Base-by-base conservation (phyloP, 2,329 filamentous ascomycete genomes). In the Fonsecaea multimorphosa region DNA sequence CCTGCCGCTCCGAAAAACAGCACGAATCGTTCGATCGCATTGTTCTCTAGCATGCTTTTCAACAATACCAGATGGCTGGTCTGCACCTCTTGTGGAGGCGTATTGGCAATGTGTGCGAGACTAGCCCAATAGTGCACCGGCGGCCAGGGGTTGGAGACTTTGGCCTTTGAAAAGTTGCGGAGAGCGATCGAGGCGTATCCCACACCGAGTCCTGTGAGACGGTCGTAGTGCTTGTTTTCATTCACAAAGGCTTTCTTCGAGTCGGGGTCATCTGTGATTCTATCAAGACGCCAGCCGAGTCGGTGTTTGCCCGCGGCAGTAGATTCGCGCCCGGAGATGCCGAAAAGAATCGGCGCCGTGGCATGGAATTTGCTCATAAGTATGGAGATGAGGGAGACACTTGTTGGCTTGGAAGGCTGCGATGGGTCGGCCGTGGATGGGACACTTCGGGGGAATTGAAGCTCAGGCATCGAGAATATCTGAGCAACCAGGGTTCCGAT, bases 331-430 rank as follows among this genome's bases (percentile, higher is more conserved):
- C 92, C 93, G 51, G 87, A 85, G 70, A 93, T 87, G 19, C 94
- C 94, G 75, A 96, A 98, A 0, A 99, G 82, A 1, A 93, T 89
- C 0, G 95, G 94, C 73, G 92, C 96, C 2, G 87, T 83, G 16
- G 91, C 83, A 66, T 93, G 88, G 73, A 91, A 91, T 77, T 98
- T 97, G 61, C 93, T 89, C 73, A 96, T 89, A 32, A 98, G 83
- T 65, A 98, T 91, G 74, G 96, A 91, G 59, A 92, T 89, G 64
- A 96, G 82, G 0, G 89, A 85, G 55, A 85, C 78, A 8, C 87
- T 89, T 58, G 88, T 85, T 83, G 58, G 56, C 58, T 54, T 88
- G 1, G 44, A 91, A 61, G 32, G 31, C 31, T 85, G 81, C 44
- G 57, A 9, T 54, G 36, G 11, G 29, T 52, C 14, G 64, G 60